Conservation (phyloP, 2,329 filamentous ascomycete genomes). For the Cryoendolithus antarcticus region DNA sequence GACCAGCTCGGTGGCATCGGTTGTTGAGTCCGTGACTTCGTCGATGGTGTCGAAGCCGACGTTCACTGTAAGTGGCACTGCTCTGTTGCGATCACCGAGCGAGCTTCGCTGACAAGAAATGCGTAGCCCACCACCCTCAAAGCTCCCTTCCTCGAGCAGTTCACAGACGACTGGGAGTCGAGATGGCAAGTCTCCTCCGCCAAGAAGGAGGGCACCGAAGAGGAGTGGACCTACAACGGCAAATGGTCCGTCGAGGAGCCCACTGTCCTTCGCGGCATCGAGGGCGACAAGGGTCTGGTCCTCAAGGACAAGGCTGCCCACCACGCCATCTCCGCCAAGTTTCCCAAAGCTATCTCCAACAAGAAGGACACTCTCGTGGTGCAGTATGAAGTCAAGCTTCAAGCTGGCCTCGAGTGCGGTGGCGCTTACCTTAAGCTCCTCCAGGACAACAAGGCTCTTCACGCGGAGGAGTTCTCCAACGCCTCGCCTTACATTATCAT, state of each 20-base stretch:
- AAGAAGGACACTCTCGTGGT: slow-evolving; percentile 95
- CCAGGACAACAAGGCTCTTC: slow-evolving; percentile 91
- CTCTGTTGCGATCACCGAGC: too few species aligned
- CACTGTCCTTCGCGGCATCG: slow-evolving; percentile 75
- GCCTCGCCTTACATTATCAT: slow-evolving; percentile 97
- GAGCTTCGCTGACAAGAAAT: too few species aligned
- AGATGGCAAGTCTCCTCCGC: slow-evolving; percentile 92
- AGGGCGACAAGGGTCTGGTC: slow-evolving; percentile 91
- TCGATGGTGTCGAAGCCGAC: slow-evolving; percentile 57
- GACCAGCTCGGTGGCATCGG: slow-evolving; percentile 30
- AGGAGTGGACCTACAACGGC: slow-evolving; percentile 93
- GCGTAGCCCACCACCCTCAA: slow-evolving; percentile 72
- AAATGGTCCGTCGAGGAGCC: slow-evolving; percentile 97
- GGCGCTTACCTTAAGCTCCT: slow-evolving; percentile 99
- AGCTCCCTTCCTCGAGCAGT: slow-evolving; percentile 94
- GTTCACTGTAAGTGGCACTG: slow-evolving; percentile 62
- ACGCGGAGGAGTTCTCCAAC: slow-evolving; percentile 96
- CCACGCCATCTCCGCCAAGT: slow-evolving; percentile 98
- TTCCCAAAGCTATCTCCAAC: slow-evolving; percentile 91
- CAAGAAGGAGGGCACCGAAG: slow-evolving; percentile 85
- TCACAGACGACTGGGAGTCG: slow-evolving; percentile 88
- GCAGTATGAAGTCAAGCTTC: slow-evolving; percentile 98
- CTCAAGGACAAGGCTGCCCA: slow-evolving; percentile 97
- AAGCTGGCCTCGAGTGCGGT: slow-evolving; percentile 93
- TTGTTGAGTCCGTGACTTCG: slow-evolving; percentile 42